Conservation (phyloP, 1,139 yeast genomes). For the Zygoascus sp. region DNA sequence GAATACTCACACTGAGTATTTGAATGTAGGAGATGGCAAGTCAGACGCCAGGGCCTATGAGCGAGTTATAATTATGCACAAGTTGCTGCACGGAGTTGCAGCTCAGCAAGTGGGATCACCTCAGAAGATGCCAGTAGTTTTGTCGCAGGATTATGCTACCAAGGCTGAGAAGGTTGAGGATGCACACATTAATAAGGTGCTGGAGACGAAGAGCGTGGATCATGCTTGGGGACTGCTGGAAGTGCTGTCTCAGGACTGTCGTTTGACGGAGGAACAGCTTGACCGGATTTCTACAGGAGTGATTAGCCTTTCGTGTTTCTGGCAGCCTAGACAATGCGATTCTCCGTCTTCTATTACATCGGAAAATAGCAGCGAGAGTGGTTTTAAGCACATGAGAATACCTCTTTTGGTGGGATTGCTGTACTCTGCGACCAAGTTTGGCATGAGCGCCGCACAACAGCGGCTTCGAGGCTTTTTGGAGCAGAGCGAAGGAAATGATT, state of each 20-base stretch:
- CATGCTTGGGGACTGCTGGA: conserved; percentile 8
- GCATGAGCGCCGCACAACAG: neutral
- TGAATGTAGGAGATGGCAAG: conserved; percentile 23
- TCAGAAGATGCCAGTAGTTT: neutral
- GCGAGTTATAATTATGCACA: conserved; percentile 23
- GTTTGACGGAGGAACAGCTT: conserved; percentile 3
- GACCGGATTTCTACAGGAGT: conserved; percentile 2
- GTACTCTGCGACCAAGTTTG: neutral
- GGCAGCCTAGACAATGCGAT: conserved; percentile 3
- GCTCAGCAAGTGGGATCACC: neutral
- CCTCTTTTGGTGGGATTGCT: conserved; percentile 1
- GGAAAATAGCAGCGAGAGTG: neutral
- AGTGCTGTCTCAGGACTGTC: neutral
- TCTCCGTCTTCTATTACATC: neutral
- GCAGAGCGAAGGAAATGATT: conserved; percentile 5
- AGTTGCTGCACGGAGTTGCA: conserved; percentile 16
- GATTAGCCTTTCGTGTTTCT: neutral
- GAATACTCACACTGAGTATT: conserved; percentile 19
- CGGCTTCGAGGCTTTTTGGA: conserved; percentile 1
- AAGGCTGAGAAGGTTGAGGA: neutral
- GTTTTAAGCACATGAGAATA: neutral
- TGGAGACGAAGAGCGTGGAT: neutral
- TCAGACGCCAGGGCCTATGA: conserved; percentile 23
- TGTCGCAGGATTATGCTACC: neutral
- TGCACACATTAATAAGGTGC: neutral